Percentiles rank a stretch among this genome's conserved stretches.
Evolutionary conservation across 768 basidiomycete genomes (phyloP).

Genomic region (Leccinum fibrillosum): DNA sequence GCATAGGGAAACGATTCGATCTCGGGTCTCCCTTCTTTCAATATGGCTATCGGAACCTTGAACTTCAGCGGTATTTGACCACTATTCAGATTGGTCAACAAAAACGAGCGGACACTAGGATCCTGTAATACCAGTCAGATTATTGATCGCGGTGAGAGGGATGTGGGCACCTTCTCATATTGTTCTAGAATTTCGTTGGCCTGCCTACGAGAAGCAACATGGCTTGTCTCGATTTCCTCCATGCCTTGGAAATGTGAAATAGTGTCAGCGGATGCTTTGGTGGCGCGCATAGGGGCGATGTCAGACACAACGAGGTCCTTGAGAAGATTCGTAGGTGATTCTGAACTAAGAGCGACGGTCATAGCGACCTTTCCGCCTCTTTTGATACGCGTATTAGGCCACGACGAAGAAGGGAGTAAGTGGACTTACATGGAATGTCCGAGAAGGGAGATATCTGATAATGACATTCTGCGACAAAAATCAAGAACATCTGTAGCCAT

Average conservation of each 20-base stretch:
- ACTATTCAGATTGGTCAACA: conserved; percentile 74
- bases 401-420: neutral
- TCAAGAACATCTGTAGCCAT: conserved; percentile 79
- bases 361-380: conserved; percentile 89
- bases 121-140: conserved; percentile 48
- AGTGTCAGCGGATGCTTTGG: conserved; percentile 59
- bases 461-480: conserved; percentile 54
- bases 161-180: conserved; percentile 55
- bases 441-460: conserved; percentile 66
- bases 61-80: conserved; percentile 50
- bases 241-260: conserved; percentile 65
- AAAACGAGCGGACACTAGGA: conserved; percentile 69
- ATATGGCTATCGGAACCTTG: conserved; percentile 67
- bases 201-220: conserved; percentile 59
- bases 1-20: conserved; percentile 79
- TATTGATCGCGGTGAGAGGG: too few relatives aligned
- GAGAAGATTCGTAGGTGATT: conserved; percentile 41
- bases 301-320: conserved; percentile 72
- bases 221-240: conserved; percentile 62
- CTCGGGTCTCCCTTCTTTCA: conserved; percentile 57
- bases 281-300: conserved; percentile 68
- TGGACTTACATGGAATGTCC: conserved; percentile 85
- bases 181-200: conserved; percentile 63
- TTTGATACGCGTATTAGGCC: conserved; percentile 3
- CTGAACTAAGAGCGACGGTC: conserved; percentile 53